phyloP scores from a whole-genome alignment of 2,329 filamentous ascomycete species.

The Elsinoe batatas region DNA sequence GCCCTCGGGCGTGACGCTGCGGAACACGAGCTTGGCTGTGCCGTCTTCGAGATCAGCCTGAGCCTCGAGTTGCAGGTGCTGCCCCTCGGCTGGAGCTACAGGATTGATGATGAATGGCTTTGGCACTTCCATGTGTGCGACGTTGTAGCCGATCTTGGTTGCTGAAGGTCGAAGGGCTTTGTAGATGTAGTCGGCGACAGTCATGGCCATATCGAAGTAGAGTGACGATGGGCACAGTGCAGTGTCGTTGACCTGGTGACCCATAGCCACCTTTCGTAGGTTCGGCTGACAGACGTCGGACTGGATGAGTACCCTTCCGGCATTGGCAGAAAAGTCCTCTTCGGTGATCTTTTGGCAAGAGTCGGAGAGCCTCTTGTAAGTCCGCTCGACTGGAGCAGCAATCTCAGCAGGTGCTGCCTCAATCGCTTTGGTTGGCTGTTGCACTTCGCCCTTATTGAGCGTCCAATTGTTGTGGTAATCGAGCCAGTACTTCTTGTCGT shows the following conservation, averaged over 20 bases:
- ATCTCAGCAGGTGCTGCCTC: slow-evolving; percentile 27
- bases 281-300: slow-evolving; percentile 57
- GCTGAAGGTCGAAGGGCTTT: slow-evolving; percentile 50
- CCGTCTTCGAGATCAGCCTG: slow-evolving; percentile 49
- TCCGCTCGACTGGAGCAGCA: slow-evolving; percentile 34
- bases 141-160: slow-evolving; percentile 51
- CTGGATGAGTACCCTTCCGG: slow-evolving; percentile 52
- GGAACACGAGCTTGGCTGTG: slow-evolving; percentile 44
- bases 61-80: slow-evolving; percentile 52
- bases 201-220: slow-evolving; percentile 56
- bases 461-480: slow-evolving; percentile 64
- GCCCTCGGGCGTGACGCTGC: slow-evolving; percentile 52
- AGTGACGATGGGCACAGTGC: slow-evolving; percentile 55
- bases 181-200: slow-evolving; percentile 57
- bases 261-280: slow-evolving; percentile 51
- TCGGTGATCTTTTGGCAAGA: slow-evolving; percentile 55
- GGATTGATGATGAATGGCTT: slow-evolving; percentile 57
- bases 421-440: slow-evolving; percentile 28
- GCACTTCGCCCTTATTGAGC: slow-evolving; percentile 56
- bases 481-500: slow-evolving; percentile 64
- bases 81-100: slow-evolving; percentile 39
- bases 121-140: slow-evolving; percentile 56
- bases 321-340: slow-evolving; percentile 52
- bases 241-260: slow-evolving; percentile 59
- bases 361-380: slow-evolving; percentile 48